Evolutionary conservation across 75 land plant genomes (phyloP).

Genomic region (Cryptomeria japonica): DNA sequence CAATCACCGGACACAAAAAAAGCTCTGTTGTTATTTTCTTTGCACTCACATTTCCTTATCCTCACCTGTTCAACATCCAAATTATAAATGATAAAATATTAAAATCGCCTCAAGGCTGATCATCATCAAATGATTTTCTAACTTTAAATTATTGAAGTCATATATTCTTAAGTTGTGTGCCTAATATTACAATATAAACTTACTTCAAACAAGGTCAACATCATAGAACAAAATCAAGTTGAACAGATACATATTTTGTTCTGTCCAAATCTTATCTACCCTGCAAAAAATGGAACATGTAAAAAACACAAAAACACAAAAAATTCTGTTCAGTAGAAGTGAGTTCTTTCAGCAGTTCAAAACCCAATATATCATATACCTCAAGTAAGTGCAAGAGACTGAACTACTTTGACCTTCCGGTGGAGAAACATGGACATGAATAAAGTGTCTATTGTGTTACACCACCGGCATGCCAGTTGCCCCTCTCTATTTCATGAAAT

Average conservation of each 20-base stretch:
- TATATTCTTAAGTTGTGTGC: background rate
- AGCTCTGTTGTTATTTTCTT: background rate
- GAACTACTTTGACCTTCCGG: background rate
- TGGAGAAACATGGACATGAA: background rate
- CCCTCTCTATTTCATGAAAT: background rate
- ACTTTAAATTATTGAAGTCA: background rate
- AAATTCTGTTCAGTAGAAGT: background rate
- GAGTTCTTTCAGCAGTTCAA: background rate
- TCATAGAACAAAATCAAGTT: background rate
- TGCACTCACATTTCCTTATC: background rate
- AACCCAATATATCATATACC: conserved; percentile 6
- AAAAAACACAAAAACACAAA: background rate
- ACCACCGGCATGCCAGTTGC: background rate
- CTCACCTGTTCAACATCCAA: background rate
- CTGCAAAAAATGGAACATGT: background rate
- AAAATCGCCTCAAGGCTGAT: background rate
- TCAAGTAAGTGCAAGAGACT: background rate
- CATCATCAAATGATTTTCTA: background rate
- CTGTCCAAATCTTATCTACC: conserved; percentile 4
- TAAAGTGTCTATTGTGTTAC: background rate
- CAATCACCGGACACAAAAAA: background rate
- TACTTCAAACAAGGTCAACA: background rate
- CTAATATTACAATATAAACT: background rate
- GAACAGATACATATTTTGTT: background rate
- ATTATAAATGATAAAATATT: background rate